Evolutionary conservation across 1,284 basidiomycete species (phyloP).

Genomic region (Tremellales sp.): DNA sequence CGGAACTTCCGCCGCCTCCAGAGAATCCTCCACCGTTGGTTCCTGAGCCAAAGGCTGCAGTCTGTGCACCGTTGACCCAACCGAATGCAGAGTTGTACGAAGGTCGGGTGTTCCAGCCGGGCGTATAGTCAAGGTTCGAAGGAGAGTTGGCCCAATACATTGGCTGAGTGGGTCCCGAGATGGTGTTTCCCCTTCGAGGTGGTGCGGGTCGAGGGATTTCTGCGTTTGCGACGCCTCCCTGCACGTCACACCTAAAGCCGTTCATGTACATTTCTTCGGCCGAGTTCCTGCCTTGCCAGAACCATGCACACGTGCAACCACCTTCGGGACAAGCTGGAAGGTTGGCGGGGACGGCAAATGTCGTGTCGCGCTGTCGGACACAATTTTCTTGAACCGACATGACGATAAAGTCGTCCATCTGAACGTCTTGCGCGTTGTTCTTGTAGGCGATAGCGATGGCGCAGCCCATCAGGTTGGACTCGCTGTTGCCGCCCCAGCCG

Average conservation of each 20-base stretch:
- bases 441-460: constrained; percentile 67
- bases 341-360: constrained; percentile 58
- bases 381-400: constrained; percentile 69
- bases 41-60: neutral
- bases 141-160: constrained; percentile 2
- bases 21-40: no score
- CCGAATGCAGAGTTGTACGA: constrained; percentile 1
- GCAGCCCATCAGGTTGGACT: constrained; percentile 11
- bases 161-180: constrained; percentile 11
- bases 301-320: constrained; percentile 65
- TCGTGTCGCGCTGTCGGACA: constrained; percentile 60
- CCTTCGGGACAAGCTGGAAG: constrained; percentile 65
- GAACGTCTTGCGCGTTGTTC: constrained; percentile 53
- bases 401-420: constrained; percentile 64
- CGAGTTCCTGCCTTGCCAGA: constrained; percentile 53
- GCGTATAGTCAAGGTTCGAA: constrained; percentile 1
- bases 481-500: constrained; percentile 13
- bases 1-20: no score
- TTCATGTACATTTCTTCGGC: constrained; percentile 18
- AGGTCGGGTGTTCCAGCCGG: neutral
- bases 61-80: constrained; percentile 3
- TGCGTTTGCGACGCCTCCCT: constrained; percentile 6
- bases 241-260: constrained; percentile 12
- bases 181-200: constrained; percentile 1
- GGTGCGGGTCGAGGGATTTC: constrained; percentile 4